Evolutionary conservation across 805 yeast genomes (phyloP).

Genomic region (Schwanniomyces polymorphus): DNA sequence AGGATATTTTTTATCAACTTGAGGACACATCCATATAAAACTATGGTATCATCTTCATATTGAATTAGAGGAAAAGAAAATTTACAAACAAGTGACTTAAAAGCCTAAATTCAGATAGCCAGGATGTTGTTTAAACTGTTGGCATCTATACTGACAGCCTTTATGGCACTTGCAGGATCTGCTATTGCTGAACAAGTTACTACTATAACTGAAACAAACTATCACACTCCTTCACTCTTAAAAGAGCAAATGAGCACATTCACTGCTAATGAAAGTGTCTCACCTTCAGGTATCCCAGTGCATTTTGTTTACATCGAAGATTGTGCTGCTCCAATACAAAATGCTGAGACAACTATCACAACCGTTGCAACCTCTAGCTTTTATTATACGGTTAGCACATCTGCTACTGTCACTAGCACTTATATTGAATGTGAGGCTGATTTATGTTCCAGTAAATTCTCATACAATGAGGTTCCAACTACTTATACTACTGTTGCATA

Average conservation of each 20-base stretch:
- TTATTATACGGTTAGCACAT: constrained; percentile 18
- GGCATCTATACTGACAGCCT: constrained; percentile 1
- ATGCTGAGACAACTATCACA: constrained; percentile 3
- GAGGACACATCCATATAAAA: neutral
- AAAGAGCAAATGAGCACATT: constrained; percentile 14
- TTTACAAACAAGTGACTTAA: neutral
- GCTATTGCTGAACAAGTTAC: constrained; percentile 12
- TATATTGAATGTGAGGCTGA: constrained; percentile 13
- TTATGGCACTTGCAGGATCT: constrained; percentile 1
- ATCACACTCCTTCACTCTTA: constrained; percentile 23
- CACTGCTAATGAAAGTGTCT: neutral
- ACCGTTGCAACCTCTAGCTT: constrained; percentile 16
- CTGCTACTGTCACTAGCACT: constrained; percentile 12
- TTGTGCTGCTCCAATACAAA: neutral
- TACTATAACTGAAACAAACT: constrained; percentile 26
- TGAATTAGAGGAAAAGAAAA: no score
- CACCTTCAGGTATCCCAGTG: constrained; percentile 26
- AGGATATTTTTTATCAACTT: neutral
- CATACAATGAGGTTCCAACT: constrained; percentile 9
- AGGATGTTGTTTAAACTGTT: constrained; percentile 5
- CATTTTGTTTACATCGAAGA: constrained; percentile 26
- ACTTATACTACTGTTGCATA: constrained; percentile 15
- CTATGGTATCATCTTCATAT: neutral
- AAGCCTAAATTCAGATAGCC: neutral
- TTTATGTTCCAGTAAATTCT: constrained; percentile 9